Conservation (phyloP, 176 grass and related monocot species). For the Thalia dealbata region DNA sequence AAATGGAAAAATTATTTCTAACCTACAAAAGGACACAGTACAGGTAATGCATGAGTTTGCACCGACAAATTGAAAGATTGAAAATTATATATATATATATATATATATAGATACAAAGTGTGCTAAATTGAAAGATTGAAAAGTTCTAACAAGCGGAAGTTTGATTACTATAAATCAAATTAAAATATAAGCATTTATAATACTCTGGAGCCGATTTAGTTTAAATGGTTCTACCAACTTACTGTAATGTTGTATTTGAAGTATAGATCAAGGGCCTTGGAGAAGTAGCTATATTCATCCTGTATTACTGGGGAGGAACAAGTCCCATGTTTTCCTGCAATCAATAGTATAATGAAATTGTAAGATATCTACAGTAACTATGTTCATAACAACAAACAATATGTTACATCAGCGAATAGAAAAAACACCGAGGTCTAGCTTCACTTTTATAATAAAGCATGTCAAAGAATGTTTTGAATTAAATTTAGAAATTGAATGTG, state of each 20-base stretch:
- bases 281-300: constrained; percentile 90
- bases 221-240: constrained; percentile 12
- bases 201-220: neutral
- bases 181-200: too few species aligned
- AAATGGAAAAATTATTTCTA: too few species aligned
- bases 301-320: constrained; percentile 80
- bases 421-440: neutral
- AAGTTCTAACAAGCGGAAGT: too few species aligned
- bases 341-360: neutral
- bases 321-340: constrained; percentile 85
- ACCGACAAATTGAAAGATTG: too few species aligned
- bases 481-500: neutral
- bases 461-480: neutral
- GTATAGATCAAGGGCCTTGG: constrained; percentile 64
- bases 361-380: neutral
- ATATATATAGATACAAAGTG: too few species aligned
- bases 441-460: neutral
- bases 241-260: constrained; percentile 87
- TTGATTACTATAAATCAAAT: too few species aligned
- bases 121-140: too few species aligned
- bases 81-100: too few species aligned
- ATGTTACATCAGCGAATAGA: too few species aligned
- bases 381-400: neutral
- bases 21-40: too few species aligned
- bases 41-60: too few species aligned